phyloP scores from a whole-genome alignment of 495 filamentous ascomycete genomes.

The Parachaetomium inaequale region DNA sequence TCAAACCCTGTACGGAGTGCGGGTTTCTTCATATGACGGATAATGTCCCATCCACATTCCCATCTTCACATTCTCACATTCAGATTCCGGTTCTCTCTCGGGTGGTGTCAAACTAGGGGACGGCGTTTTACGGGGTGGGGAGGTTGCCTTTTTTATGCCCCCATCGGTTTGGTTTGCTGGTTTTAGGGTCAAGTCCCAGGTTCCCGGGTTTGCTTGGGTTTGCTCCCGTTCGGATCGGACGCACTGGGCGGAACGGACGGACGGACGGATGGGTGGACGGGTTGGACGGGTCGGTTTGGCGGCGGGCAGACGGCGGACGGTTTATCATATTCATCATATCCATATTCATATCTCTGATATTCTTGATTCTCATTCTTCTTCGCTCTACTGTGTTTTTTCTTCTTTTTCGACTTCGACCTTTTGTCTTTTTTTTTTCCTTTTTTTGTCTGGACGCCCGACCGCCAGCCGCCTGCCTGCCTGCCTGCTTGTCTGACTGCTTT shows the following conservation, averaged over 20 bases:
- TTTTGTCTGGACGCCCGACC: background rate
- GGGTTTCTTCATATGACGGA: background rate
- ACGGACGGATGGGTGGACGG: background rate
- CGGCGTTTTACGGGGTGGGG: background rate
- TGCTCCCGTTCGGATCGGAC: background rate
- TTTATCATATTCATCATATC: background rate
- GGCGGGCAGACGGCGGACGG: background rate
- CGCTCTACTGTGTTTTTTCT: background rate
- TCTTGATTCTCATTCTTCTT: background rate
- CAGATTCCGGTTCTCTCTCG: background rate
- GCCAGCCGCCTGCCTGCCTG: background rate
- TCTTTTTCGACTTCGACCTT: background rate
- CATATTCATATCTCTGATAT: background rate
- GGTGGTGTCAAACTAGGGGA: background rate
- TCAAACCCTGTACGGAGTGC: background rate
- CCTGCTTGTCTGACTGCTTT: background rate
- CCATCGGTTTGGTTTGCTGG: background rate
- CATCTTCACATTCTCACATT: background rate
- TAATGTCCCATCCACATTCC: conserved; percentile 4
- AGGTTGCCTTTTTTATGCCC: background rate
- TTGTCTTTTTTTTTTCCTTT: background rate
- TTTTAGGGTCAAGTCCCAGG: background rate
- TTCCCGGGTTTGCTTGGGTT: background rate
- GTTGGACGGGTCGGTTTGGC: background rate
- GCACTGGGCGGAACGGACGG: background rate